Percentiles rank a stretch among this genome's conserved stretches.
phyloP scores from a whole-genome alignment of 2,329 filamentous ascomycete genomes.

The Talaromyces marneffei region DNA sequence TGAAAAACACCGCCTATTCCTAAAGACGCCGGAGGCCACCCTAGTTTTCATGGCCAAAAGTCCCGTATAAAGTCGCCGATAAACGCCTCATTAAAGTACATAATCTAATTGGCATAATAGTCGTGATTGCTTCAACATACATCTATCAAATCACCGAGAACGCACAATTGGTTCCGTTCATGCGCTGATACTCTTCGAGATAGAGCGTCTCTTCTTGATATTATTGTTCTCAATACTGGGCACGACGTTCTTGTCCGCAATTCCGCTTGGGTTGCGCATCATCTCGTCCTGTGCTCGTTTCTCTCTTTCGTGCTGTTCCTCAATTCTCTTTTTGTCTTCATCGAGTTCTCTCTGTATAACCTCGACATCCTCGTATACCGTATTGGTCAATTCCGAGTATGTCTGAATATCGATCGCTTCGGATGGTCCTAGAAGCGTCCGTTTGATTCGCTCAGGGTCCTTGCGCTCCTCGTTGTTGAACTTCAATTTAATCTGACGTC shows the following conservation, averaged over 20 bases:
- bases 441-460: slow-evolving; percentile 49
- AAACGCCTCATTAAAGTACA: slow-evolving; percentile 9
- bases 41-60: background rate
- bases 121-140: background rate
- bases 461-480: slow-evolving; percentile 57
- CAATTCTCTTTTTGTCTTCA: slow-evolving; percentile 42
- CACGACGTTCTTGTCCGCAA: slow-evolving; percentile 20
- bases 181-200: slow-evolving; percentile 23
- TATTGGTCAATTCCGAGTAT: slow-evolving; percentile 44
- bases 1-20: background rate
- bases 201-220: slow-evolving; percentile 13
- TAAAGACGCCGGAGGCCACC: background rate
- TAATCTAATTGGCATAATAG: background rate
- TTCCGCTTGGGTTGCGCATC: slow-evolving; percentile 37
- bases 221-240: slow-evolving; percentile 30
- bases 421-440: slow-evolving; percentile 44
- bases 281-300: slow-evolving; percentile 40
- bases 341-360: slow-evolving; percentile 38
- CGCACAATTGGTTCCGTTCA: background rate
- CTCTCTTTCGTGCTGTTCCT: slow-evolving; percentile 43
- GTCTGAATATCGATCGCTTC: slow-evolving; percentile 40
- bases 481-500: slow-evolving; percentile 60
- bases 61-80: background rate
- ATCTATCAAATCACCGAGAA: background rate
- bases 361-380: slow-evolving; percentile 37